Conservation (phyloP, 257 asterid species). For the Primulina eburnea region DNA sequence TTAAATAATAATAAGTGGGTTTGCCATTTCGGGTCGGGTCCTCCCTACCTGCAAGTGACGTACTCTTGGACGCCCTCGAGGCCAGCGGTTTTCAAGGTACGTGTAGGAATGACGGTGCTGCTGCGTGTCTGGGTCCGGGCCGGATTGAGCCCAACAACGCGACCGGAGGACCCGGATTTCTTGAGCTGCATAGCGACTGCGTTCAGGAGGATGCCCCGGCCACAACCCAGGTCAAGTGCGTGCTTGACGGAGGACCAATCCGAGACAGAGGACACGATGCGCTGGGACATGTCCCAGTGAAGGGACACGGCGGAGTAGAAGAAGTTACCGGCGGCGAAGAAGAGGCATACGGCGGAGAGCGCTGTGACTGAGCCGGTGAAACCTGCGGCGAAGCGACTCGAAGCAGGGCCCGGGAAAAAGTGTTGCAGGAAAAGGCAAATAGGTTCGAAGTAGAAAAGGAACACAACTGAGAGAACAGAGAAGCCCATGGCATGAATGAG, state of each 20-base stretch:
- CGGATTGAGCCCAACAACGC: constrained; percentile 87
- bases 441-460: constrained; percentile 79
- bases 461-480: constrained; percentile 53
- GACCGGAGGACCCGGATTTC: constrained; percentile 85
- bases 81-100: constrained; percentile 71
- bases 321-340: constrained; percentile 75
- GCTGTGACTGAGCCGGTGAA: constrained; percentile 86
- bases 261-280: constrained; percentile 69
- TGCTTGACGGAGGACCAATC: constrained; percentile 90
- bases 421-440: constrained; percentile 51
- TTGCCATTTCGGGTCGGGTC: background rate
- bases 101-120: constrained; percentile 35
- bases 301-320: constrained; percentile 84
- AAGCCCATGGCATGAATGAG: constrained; percentile 62
- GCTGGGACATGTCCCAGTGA: constrained; percentile 92
- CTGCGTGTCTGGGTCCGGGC: constrained; percentile 27
- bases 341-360: constrained; percentile 80
- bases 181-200: constrained; percentile 91
- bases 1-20: too few relatives aligned
- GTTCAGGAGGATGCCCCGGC: constrained; percentile 85
- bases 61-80: constrained; percentile 90
- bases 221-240: constrained; percentile 94
- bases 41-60: constrained; percentile 69
- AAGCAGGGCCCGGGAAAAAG: constrained; percentile 59
- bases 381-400: constrained; percentile 80